Percentiles rank a stretch among this genome's conserved stretches.
Conservation (phyloP, 179 eudicot genomes). For the Monotropa hypopitys region DNA sequence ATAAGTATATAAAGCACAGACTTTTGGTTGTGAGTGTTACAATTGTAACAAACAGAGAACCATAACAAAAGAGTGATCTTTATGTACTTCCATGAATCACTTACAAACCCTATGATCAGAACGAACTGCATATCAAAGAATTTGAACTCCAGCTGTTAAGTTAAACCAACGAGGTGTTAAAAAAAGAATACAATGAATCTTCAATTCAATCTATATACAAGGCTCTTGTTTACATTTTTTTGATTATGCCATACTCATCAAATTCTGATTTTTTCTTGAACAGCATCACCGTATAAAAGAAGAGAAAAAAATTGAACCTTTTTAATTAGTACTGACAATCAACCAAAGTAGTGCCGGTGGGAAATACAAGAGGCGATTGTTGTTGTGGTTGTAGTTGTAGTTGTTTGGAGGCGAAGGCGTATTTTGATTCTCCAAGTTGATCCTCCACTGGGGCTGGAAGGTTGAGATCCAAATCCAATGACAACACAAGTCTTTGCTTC, state of each 20-base stretch:
- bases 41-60: too few species aligned
- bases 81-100: constrained; percentile 6
- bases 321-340: constrained; percentile 35
- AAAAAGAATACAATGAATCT: constrained; percentile 6
- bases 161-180: neutral
- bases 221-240: neutral
- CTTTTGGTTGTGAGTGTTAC: too few species aligned
- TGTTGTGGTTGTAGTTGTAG: neutral
- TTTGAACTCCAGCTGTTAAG: neutral
- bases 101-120: neutral
- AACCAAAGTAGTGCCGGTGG: constrained; percentile 25
- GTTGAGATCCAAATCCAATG: constrained; percentile 88
- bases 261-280: neutral
- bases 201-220: neutral
- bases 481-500: constrained; percentile 16
- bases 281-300: too few species aligned
- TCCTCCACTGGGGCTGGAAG: constrained; percentile 46
- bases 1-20: too few species aligned
- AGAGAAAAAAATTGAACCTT: neutral
- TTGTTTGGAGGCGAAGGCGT: constrained; percentile 8
- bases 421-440: constrained; percentile 2
- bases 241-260: neutral
- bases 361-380: constrained; percentile 9
- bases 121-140: neutral
- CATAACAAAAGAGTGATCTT: neutral